Evolutionary conservation across 2,329 filamentous ascomycete genomes (phyloP).

Genomic region (Rosellinia necatrix): DNA sequence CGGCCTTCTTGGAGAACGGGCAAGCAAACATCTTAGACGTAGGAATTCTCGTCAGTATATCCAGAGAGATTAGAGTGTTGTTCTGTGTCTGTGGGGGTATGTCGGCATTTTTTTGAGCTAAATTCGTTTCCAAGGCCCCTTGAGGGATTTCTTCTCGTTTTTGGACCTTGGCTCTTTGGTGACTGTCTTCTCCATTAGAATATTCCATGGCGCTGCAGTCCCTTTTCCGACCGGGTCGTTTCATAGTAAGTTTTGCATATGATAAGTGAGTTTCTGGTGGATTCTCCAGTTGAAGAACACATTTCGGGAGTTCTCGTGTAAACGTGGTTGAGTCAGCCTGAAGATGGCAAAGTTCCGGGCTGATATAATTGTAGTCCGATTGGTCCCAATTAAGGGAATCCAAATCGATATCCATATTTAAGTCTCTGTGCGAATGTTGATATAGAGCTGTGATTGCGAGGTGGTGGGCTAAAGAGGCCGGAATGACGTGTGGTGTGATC

Average conservation of each 20-base stretch:
- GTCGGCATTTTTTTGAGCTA: neutral
- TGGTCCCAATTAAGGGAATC: neutral
- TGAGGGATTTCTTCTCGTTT: neutral
- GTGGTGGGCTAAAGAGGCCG: neutral
- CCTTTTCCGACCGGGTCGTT: neutral
- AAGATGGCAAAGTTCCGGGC: neutral
- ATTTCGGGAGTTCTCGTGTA: neutral
- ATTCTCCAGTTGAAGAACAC: neutral
- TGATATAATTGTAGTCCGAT: neutral
- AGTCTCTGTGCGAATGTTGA: neutral
- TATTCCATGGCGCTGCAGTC: neutral
- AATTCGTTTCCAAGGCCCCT: neutral
- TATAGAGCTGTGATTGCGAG: neutral
- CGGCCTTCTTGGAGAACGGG: neutral
- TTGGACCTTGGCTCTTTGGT: neutral
- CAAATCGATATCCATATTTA: neutral
- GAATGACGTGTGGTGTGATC: neutral
- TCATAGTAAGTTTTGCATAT: neutral
- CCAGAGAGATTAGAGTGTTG: no score
- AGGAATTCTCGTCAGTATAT: neutral
- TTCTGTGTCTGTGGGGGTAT: neutral
- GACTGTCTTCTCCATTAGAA: neutral
- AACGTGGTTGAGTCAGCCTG: neutral
- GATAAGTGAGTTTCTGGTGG: neutral
- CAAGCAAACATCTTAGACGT: constrained; percentile 1